Conservation (phyloP, 2,329 filamentous ascomycete genomes). For the Domatiomyces catenatus region DNA sequence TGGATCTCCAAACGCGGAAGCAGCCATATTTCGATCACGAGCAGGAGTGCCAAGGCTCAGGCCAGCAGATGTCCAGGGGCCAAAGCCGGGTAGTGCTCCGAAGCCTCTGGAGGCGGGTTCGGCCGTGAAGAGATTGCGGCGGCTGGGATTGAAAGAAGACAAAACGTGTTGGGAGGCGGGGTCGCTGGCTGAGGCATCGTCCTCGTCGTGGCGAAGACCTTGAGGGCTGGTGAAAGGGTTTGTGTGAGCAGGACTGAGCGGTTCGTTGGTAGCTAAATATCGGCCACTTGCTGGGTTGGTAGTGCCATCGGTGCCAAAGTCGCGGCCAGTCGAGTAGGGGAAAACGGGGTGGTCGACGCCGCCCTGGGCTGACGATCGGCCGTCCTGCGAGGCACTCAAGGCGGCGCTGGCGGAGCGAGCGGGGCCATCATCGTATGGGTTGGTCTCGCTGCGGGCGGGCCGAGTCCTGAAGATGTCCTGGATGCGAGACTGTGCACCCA, state of each 20-base stretch:
- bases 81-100: slow-evolving; percentile 45
- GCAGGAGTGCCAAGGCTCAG: slow-evolving; percentile 59
- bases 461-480: slow-evolving; percentile 33
- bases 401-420: slow-evolving; percentile 48
- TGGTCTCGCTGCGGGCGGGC: slow-evolving; percentile 34
- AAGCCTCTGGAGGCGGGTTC: slow-evolving; percentile 44
- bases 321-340: slow-evolving; percentile 45
- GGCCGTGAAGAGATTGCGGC: slow-evolving; percentile 46
- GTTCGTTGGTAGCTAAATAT: slow-evolving; percentile 42
- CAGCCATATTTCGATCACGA: slow-evolving; percentile 37
- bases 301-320: slow-evolving; percentile 42
- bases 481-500: slow-evolving; percentile 35
- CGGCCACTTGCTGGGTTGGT: slow-evolving; percentile 40
- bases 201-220: slow-evolving; percentile 49
- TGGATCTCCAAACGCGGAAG: slow-evolving; percentile 37
- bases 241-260: slow-evolving; percentile 81
- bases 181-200: slow-evolving; percentile 43
- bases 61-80: slow-evolving; percentile 35
- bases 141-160: slow-evolving; percentile 33
- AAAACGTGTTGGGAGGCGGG: slow-evolving; percentile 27
- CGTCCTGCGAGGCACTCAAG: slow-evolving; percentile 60
- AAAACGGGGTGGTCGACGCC: slow-evolving; percentile 41
- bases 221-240: slow-evolving; percentile 91
- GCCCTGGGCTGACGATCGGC: slow-evolving; percentile 36
- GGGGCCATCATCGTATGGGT: slow-evolving; percentile 32